These are phyloP conservation scores for Jackrogersella minutella DNA, from an alignment of 495 filamentous ascomycete species.

Conservation along the genomic window DNA sequence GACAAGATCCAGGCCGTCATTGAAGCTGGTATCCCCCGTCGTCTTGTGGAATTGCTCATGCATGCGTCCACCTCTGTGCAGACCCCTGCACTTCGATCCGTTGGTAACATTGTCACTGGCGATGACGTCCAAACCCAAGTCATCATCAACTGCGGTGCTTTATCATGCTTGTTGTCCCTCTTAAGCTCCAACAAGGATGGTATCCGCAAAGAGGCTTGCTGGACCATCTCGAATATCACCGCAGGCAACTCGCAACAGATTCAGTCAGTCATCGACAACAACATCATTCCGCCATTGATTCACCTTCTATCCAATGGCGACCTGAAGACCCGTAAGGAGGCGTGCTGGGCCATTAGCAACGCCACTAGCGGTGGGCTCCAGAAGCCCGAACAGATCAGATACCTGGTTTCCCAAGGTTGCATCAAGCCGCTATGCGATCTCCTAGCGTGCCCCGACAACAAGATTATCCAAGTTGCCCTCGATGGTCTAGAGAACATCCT, in stretches of 20 bases:
- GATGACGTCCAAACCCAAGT: slow-evolving; percentile 99
- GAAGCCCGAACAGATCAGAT: slow-evolving; percentile 98
- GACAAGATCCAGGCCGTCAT: slow-evolving; percentile 99
- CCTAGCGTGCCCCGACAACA: slow-evolving; percentile 96
- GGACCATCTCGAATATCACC: slow-evolving; percentile 99
- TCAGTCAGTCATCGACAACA: slow-evolving; percentile 94
- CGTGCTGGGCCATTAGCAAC: slow-evolving; percentile 99
- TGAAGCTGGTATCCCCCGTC: slow-evolving; percentile 95
- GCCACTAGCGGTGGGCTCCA: slow-evolving; percentile 97
- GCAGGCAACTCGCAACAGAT: slow-evolving; percentile 98
- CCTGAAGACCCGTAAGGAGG: slow-evolving; percentile 99
- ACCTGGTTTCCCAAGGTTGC: slow-evolving; percentile 89
- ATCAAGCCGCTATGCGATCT: slow-evolving; percentile 98
- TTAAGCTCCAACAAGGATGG: slow-evolving; percentile 97
- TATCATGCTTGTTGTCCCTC: slow-evolving; percentile 89
- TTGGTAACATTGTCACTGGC: slow-evolving; percentile 99
- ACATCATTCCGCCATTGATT: slow-evolving; percentile 95
- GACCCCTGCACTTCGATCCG: slow-evolving; percentile 94
- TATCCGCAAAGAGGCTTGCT: slow-evolving; percentile 99
- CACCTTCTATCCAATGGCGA: slow-evolving; percentile 95
- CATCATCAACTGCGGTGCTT: slow-evolving; percentile 96
- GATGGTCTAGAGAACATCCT: slow-evolving; percentile 99
- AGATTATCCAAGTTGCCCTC: slow-evolving; percentile 99
- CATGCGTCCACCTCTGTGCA: slow-evolving; percentile 99
- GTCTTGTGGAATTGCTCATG: slow-evolving; percentile 96